Percentiles rank a stretch among this genome's conserved stretches.
Conservation (phyloP, 2,329 filamentous ascomycete species). For the Aspergillus tubingensis region DNA sequence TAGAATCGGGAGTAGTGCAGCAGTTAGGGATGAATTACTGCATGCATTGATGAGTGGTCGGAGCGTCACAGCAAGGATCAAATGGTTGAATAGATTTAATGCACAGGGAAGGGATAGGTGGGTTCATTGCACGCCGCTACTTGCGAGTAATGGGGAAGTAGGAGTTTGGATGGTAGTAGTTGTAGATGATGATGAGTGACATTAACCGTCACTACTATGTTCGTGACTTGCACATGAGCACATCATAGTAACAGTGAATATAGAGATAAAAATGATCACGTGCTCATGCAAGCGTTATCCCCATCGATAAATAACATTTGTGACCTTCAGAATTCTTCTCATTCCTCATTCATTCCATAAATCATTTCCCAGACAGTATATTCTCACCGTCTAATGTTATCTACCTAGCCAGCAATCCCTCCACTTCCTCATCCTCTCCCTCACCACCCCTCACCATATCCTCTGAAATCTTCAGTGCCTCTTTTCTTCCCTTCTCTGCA, state of each 20-base stretch:
- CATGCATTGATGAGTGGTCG: conserved; percentile 67
- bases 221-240: not conserved
- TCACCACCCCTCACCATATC: conserved; percentile 14
- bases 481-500: conserved; percentile 38
- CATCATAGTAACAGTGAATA: too few species aligned
- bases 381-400: not conserved
- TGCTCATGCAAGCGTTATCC: too few species aligned
- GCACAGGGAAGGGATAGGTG: conserved; percentile 66
- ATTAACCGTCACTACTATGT: not conserved
- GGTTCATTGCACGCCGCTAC: conserved; percentile 75
- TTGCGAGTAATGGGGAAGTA: conserved; percentile 66
- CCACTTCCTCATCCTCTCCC: conserved; percentile 29
- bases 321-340: not conserved
- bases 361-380: not conserved
- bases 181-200: conserved; percentile 62
- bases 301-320: too few species aligned
- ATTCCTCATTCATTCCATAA: not conserved
- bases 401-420: conserved; percentile 27
- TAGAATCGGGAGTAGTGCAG: conserved; percentile 49
- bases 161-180: conserved; percentile 80
- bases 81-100: conserved; percentile 62
- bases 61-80: conserved; percentile 73
- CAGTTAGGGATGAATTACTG: conserved; percentile 56
- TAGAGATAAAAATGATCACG: too few species aligned
- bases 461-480: conserved; percentile 37